Percentiles rank a stretch among this genome's conserved stretches.
Evolutionary conservation across 2,329 filamentous ascomycete species (phyloP).

Genomic region (Piedraia hortae): DNA sequence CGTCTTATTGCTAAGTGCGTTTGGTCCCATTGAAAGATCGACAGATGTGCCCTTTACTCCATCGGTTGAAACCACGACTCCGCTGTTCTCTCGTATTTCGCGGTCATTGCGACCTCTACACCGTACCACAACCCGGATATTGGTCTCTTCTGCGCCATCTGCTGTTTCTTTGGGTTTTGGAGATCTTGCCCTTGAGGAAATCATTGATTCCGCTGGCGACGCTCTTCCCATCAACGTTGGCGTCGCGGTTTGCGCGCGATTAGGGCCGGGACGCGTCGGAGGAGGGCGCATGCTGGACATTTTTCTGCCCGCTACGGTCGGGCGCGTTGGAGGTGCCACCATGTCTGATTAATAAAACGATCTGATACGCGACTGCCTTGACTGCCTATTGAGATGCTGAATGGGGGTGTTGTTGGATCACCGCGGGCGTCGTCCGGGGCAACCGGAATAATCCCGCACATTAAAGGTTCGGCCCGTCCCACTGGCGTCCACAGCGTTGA

Average conservation of each 20-base stretch:
- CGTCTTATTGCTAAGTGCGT: slow-evolving; percentile 77
- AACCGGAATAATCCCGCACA: no score
- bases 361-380: no score
- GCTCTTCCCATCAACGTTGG: slow-evolving; percentile 23
- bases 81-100: slow-evolving; percentile 81
- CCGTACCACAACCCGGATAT: slow-evolving; percentile 90
- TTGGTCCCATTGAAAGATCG: slow-evolving; percentile 75
- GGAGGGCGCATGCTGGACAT: slow-evolving; percentile 24
- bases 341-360: no score
- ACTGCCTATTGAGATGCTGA: no score
- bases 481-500: no score
- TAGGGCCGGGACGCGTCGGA: slow-evolving; percentile 14
- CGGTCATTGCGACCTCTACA: slow-evolving; percentile 81
- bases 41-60: slow-evolving; percentile 67
- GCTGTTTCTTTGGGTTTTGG: slow-evolving; percentile 47
- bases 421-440: no score
- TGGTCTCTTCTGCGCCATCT: slow-evolving; percentile 51
- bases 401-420: no score
- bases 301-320: slow-evolving; percentile 3
- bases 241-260: slow-evolving; percentile 21
- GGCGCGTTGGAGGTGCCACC: slow-evolving; percentile 1
- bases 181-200: slow-evolving; percentile 29
- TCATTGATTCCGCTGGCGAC: slow-evolving; percentile 45
- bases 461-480: no score
- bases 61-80: slow-evolving; percentile 67